phyloP scores from a whole-genome alignment of 805 yeast genomes.

The Saccharomycopsis synnaedendra region DNA sequence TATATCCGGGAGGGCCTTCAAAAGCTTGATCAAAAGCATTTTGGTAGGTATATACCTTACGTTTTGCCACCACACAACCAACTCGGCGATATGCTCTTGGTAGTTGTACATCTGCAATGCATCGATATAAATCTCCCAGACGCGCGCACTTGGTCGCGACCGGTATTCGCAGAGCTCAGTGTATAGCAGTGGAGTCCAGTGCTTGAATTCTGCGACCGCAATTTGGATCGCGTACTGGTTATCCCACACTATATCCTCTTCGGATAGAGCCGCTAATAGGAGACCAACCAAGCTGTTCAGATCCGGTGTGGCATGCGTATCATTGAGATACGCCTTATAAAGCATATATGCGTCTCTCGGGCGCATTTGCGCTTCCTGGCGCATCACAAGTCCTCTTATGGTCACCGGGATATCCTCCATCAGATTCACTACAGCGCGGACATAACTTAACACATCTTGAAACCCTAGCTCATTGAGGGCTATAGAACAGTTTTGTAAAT shows the following conservation, averaged over 20 bases:
- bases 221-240: slow-evolving; percentile 44
- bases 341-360: slow-evolving; percentile 23
- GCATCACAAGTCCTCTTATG: slow-evolving; percentile 18
- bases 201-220: slow-evolving; percentile 45
- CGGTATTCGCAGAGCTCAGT: not conserved
- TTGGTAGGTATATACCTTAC: slow-evolving; percentile 32
- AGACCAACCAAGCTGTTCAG: slow-evolving; percentile 30
- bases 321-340: slow-evolving; percentile 18
- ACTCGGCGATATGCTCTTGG: slow-evolving; percentile 34
- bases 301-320: slow-evolving; percentile 20
- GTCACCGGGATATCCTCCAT: slow-evolving; percentile 16
- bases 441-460: slow-evolving; percentile 15
- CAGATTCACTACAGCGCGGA: slow-evolving; percentile 18
- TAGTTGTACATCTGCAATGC: slow-evolving; percentile 38
- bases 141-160: slow-evolving; percentile 30
- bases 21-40: slow-evolving; percentile 23
- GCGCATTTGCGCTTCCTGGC: slow-evolving; percentile 24
- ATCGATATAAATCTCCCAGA: slow-evolving; percentile 43
- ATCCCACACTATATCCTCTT: slow-evolving; percentile 32
- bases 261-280: slow-evolving; percentile 34
- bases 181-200: slow-evolving; percentile 25
- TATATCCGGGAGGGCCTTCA: slow-evolving; percentile 3
- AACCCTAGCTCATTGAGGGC: too few species aligned
- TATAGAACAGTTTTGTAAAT: not conserved
- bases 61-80: slow-evolving; percentile 45